Base-by-base conservation (phyloP, 129 eudicot species). In the Tanacetum coccineum region DNA sequence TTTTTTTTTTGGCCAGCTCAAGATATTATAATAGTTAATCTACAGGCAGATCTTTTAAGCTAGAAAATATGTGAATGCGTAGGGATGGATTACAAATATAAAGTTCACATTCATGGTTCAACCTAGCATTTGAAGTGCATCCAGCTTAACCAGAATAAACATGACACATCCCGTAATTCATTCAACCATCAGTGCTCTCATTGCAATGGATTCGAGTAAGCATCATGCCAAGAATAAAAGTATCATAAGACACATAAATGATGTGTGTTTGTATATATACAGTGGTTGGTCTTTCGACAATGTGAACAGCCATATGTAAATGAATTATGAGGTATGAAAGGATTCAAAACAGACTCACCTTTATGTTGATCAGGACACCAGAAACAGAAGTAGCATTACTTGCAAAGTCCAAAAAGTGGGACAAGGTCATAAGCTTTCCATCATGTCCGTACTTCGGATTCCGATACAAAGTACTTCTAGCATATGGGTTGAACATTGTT, bases 371-470 rank as follows among this genome's bases (percentile, higher is more conserved):
- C 47, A 86, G 28, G 54, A 89, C 83, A 60, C 86, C 95, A 30
- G 87, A 78, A 48, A 86, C 71, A 22, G 95, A 83, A 75, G 87
- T 70, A 12, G 86, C 74, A 68, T 86, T 83, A 32, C 75, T 83
- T 15, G 96, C 90, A 22, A 83, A 70, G 22, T 70, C 75, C 76
- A 89, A 68, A 73, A 89, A 89, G 7, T 89, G 88, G 1, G 88
- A 57, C 56, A 89, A 52, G 4, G 72, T 57, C 70, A 86, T 62
- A 6, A 86, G 55, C 21, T 80, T 75, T 62, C 96, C 96, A 79
- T 46, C 80, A 70, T 74, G 75, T 50, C 15, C 70, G 74, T 54
- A 71, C 30, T 10, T 77, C 1, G 96, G 96, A 48, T 83, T 89
- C 50, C 96, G 80, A 56, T 14, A 83, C 71, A 89, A 59, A 14